Base-by-base conservation (phyloP, 1,284 basidiomycete genomes). In the Ganoderma lingzhi region DNA sequence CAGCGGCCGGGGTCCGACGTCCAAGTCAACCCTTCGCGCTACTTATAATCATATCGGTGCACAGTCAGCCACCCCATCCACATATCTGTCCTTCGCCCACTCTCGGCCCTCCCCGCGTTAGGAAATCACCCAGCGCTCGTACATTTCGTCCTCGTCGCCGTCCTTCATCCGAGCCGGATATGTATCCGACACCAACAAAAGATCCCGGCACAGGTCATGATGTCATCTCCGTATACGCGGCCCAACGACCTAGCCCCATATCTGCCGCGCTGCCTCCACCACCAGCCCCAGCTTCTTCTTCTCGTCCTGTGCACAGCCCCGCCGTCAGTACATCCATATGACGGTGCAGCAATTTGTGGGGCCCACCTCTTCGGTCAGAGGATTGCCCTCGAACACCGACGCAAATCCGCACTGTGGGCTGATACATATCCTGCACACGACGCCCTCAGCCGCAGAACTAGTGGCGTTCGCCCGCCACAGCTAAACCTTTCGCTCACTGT, bases 371-470 rank as follows among this genome's bases (percentile, higher is more conserved):
- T 87, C 85, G 9, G 85, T 87, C 62, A 91, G 79, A 5, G 85
- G 85, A 74, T 91, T 92, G 0, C 90, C 91, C 71, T 91, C 87
- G 76, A 87, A 88, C 30, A 89, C 87, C 1, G 87, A 89, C 15
- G 90, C 89, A 76, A 93, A 93, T 6, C 92, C 93, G 71, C 92
- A 94, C 77, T 94, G 92, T 2, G 91, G 87, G 63, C 89, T 90
- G 73, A 93, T 87, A 64, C 85, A 87, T 23, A 94, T 81, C 74
- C 89, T 91, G 71, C 53, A 55, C 60, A 30, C 62, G 30, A 28
- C 42, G 41, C 68, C n/a, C 32, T 63, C 56, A 68, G 59, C 62
- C 64, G 23, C 62, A 23, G 59, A 56, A 32, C 48, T 4, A 51
- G 48, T 32, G 30, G 30, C 42, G 41, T 63, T 35, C 19, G 35